These are phyloP conservation scores for Priceomyces fermenticarens DNA, from an alignment of 805 yeast species.

Conservation along the genomic window DNA sequence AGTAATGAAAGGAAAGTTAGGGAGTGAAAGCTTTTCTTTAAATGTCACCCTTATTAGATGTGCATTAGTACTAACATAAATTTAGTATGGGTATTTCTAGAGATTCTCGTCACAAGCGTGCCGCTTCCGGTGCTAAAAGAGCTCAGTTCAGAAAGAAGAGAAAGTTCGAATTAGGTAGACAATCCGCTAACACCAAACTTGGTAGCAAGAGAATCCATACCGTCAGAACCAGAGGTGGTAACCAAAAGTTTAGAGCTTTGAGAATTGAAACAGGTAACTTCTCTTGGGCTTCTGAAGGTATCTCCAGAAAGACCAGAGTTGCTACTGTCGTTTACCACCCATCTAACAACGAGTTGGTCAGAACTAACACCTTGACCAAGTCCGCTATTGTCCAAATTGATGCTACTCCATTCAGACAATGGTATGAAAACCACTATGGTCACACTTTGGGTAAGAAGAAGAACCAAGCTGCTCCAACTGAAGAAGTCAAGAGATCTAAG, in stretches of 20 bases:
- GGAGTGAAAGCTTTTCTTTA: not conserved
- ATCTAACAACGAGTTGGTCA: conserved; percentile 98
- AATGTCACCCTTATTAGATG: not conserved
- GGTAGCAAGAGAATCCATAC: conserved; percentile 98
- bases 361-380: conserved; percentile 99
- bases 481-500: conserved; percentile 65
- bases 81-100: conserved; percentile 98
- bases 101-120: conserved; percentile 99
- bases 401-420: conserved; percentile 99
- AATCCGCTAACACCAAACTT: conserved; percentile 98
- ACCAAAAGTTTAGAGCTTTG: conserved; percentile 99
- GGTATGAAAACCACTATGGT: conserved; percentile 99
- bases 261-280: conserved; percentile 99
- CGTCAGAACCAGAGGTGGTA: conserved; percentile 99
- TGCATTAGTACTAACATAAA: conserved; percentile 10
- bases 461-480: conserved; percentile 41
- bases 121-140: conserved; percentile 99
- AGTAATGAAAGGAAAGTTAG: no score
- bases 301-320: conserved; percentile 98
- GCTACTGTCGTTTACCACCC: conserved; percentile 98
- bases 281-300: conserved; percentile 99
- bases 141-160: conserved; percentile 99
- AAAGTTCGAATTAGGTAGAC: conserved; percentile 99
- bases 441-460: conserved; percentile 84
- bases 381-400: conserved; percentile 98